These are phyloP conservation scores for Volvox africanus DNA, from an alignment of 139 green algal species.

Conservation along the genomic window DNA sequence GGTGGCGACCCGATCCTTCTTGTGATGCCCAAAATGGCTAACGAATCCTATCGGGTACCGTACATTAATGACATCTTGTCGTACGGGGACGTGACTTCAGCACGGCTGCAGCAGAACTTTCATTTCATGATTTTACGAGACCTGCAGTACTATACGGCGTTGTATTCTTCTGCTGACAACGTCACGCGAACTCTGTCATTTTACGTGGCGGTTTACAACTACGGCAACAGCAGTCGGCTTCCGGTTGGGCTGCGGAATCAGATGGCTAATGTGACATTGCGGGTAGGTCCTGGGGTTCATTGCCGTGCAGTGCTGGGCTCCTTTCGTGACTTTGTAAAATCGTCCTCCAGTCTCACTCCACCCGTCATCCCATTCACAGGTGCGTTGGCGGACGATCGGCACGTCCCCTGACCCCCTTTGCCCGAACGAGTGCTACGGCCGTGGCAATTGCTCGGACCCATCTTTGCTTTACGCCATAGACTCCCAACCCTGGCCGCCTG, in stretches of 20 bases:
- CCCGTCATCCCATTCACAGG: not conserved
- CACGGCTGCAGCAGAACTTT: constrained; percentile 25
- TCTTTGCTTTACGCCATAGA: not conserved
- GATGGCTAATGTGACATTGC: constrained; percentile 11
- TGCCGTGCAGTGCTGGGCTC: too few species aligned
- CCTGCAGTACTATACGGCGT: not conserved
- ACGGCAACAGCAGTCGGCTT: not conserved
- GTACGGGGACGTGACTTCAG: not conserved
- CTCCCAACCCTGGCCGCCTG: not conserved
- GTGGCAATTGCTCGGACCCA: constrained; percentile 24
- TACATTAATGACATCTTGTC: not conserved
- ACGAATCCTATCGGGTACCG: constrained; percentile 14
- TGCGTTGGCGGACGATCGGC: not conserved
- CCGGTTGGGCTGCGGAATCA: not conserved
- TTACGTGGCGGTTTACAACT: constrained; percentile 43
- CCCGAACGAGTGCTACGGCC: constrained; percentile 27
- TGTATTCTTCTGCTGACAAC: not conserved
- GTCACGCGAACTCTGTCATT: not conserved
- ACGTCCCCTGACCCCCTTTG: not conserved
- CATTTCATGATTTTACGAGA: not conserved
- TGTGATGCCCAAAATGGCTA: not conserved
- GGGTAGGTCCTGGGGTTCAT: not conserved
- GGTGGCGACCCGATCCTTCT: constrained; percentile 36
- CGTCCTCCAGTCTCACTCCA: too few species aligned
- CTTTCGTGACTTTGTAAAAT: too few species aligned